Evolutionary conservation across 2,329 filamentous ascomycete genomes (phyloP), one percentile per base, ranked within the genome.

Genomic region (Hypoxylon sp.): DNA sequence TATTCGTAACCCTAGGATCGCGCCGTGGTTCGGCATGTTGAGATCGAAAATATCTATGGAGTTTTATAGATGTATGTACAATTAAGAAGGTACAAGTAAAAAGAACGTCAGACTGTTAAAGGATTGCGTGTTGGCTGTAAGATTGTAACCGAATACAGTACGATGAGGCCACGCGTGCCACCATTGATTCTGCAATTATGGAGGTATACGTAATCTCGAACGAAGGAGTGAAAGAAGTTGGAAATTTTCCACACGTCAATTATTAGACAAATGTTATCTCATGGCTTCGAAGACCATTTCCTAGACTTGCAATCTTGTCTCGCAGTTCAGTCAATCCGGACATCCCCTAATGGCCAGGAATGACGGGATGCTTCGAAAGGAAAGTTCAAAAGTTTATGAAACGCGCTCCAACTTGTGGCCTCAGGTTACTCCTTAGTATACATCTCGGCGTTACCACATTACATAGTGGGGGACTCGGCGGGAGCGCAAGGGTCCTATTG

Each of bases 1-100:
- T 62, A 89, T 77, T 56, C 83, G 83, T 54, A 82, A 80, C 54
- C 85, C 84, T 54, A 84, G 81, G 43, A 86, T 27, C 47, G 78
- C 78, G 68, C 78, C 79, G 71, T 82, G 81, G 65, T 81, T 81
- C 27, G 82, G 82, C 83, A 86, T 86, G 5, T 60, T 68, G 70
- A 27, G 32, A n/a, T 53, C 37, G 48, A 63, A 46, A 14, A 34
- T 19, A 29, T 29, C 32, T 29, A 23, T 9, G 55, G 43, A 32
- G 11, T 12, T 23, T 56, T 32, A 37, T 37, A 27, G 29, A 43
- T 54, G 16, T 58, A 54, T 32, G 52, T 47, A 63, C n/a, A 58
- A 58, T 65, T 29, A 21, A 56, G 50, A 51, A 48, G 11, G 29
- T 37, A 37, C 14, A 48, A 56, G 34, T 61, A 37, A 54, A 59